Percentiles rank a stretch among this genome's conserved stretches.
Conservation (phyloP, 2,329 filamentous ascomycete species). For the Dactylellina cionopaga region DNA sequence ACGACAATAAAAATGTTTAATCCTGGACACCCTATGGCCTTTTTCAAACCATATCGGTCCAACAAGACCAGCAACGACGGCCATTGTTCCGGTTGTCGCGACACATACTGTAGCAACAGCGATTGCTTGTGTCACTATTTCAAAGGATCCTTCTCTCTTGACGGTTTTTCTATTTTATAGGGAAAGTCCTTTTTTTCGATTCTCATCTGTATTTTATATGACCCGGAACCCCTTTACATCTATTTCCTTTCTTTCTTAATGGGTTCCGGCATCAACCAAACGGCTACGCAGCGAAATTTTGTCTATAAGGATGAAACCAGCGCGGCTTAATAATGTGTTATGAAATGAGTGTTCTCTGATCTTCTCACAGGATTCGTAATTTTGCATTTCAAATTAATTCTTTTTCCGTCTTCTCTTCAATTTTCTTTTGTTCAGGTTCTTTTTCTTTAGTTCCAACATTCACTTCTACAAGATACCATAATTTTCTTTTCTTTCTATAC, state of each 20-base stretch:
- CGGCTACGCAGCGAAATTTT: slow-evolving; percentile 24
- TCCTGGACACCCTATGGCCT: slow-evolving; percentile 13
- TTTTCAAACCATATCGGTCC: too few relatives aligned
- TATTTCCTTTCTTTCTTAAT: slow-evolving; percentile 16
- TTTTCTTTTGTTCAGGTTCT: slow-evolving; percentile 25
- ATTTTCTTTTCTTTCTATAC: slow-evolving; percentile 14
- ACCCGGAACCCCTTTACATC: background rate
- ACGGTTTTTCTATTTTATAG: background rate
- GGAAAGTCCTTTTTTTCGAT: background rate
- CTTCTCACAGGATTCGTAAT: slow-evolving; percentile 15
- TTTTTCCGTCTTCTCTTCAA: background rate
- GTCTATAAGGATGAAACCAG: slow-evolving; percentile 1
- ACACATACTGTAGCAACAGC: too few relatives aligned
- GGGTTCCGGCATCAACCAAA: slow-evolving; percentile 1
- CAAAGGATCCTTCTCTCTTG: slow-evolving; percentile 1
- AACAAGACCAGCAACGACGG: too few relatives aligned
- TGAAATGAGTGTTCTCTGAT: slow-evolving; percentile 38
- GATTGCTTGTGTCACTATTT: too few relatives aligned
- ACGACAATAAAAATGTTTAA: slow-evolving; percentile 50
- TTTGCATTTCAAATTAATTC: background rate
- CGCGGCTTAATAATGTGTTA: slow-evolving; percentile 46
- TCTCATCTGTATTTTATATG: slow-evolving; percentile 1
- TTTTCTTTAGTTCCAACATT: slow-evolving; percentile 3
- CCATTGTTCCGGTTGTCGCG: background rate
- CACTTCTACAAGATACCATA: slow-evolving; percentile 46